Base-by-base conservation (phyloP, 2,329 filamentous ascomycete genomes). In the Aspergillus uvarum region DNA sequence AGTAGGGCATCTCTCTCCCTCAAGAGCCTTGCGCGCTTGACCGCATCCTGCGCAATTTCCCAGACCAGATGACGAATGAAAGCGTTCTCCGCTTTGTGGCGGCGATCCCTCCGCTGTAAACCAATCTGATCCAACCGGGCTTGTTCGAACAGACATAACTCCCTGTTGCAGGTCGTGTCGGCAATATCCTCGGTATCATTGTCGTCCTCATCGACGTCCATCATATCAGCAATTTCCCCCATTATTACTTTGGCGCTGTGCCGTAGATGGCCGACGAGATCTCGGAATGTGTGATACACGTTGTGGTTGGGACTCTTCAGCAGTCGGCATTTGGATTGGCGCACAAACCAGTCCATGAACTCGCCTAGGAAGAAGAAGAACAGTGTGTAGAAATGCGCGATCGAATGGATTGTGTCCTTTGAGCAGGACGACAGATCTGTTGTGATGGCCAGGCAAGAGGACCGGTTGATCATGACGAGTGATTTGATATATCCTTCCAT, bases 341-440 rank as follows among this genome's bases (percentile, higher is more conserved):
- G 60, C 31, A 72, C 66, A 66, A 76, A 76, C 70, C 73, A 76
- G 59, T 76, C 70, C 68, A 77, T 76, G 49, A 76, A 68, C 55
- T 76, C 73, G 21, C 70, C 70, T 3, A 77, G 62, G 24, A 75
- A 71, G 59, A 77, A 71, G 38, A 76, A 76, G 4, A 70, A 66
- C 47, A 74, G 62, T 5, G 73, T 65, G 60, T 77, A 77, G 26
- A 76, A 67, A 22, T 64, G 68, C 7, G 71, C 69, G 29, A 74
- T 66, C 1, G 59, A n/a, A 10, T 64, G 54, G 22, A 67, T 54
- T 5, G 67, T 65, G 11, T 66, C 59, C 12, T 62, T 61, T 21
- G 54, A 51, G 11, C 65, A 44, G 24, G 57, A 47, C n/a, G 59
- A 29, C 3, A 66, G 59, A n/a, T 60, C 54, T 32, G 52, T 19